Base-by-base conservation (phyloP, 768 basidiomycete species). In the Lyophyllum atratum region DNA sequence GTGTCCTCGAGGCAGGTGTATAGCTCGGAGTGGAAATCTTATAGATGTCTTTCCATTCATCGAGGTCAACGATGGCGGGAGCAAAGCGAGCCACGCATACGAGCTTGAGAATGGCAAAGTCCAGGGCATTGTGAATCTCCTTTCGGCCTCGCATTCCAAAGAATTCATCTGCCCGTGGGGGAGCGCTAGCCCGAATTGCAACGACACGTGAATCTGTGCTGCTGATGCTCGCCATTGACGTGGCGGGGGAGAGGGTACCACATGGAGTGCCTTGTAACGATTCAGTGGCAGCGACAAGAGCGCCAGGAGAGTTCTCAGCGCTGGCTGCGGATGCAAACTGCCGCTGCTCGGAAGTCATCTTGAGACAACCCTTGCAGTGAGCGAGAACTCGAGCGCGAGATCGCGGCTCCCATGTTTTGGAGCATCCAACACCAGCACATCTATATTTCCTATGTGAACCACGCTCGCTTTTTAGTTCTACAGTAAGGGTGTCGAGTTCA, bases 21-120 rank as follows among this genome's bases (percentile, higher is more conserved):
- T 70, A 70, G 21, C 46, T 63, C 0, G 64, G 68, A 10, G 33
- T 49, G 4, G 43, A 31, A 17, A 64, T 49, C 9, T 28, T 21
- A 22, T 65, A 59, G 1, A 69, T 11, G 1, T 63, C 58, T 46
- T 70, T 70, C 66, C 66, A 69, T 46, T 60, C 62, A 15, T 26
- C 48, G 11, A 60, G 55, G 31, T 70, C 64, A 1, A 48, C 65
- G 17, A 69, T 34, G 0, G 12, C n/a, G 17, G 61, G 61, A 11
- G 64, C 58, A n/a, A 70, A 46, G 8, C 62, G 39, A 0, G 62
- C 59, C 21, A 61, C 52, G 28, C 66, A 67, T 51, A 70, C 44
- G 1, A 72, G 52, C 52, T 67, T 62, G 40, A 70, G 59, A 28
- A 72, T 55, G 1, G 66, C 64, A 24, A 64, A 26, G 37, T 52